Percentiles rank a stretch among this genome's conserved stretches.
phyloP scores from a whole-genome alignment of 106 monocot species.

The Dendrobium catenatum region DNA sequence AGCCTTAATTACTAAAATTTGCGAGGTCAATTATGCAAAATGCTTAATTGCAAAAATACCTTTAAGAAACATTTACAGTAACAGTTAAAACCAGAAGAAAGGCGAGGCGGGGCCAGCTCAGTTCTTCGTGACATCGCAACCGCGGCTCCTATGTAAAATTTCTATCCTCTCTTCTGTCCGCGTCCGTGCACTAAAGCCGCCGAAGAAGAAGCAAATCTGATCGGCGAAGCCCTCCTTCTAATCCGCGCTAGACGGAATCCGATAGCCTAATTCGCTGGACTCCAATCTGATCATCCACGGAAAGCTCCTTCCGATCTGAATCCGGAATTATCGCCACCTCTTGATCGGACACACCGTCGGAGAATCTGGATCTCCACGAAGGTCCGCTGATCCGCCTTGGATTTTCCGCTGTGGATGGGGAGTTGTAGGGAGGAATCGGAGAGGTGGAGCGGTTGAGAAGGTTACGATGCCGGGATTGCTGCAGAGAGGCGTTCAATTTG shows the following conservation, averaged over 20 bases:
- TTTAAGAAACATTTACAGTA: not conserved
- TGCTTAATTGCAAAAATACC: no score
- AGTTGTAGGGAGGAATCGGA: slow-evolving; percentile 3
- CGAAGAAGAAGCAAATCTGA: slow-evolving; percentile 11
- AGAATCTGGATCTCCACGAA: not conserved
- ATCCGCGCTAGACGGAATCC: not conserved
- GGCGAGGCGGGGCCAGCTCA: not conserved
- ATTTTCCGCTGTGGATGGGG: slow-evolving; percentile 15
- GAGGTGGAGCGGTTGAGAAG: slow-evolving; percentile 4
- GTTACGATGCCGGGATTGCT: slow-evolving; percentile 36
- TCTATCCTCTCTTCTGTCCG: slow-evolving; percentile 3
- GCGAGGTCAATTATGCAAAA: no score
- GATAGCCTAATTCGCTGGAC: slow-evolving; percentile 3
- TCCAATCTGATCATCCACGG: not conserved
- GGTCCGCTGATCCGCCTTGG: not conserved
- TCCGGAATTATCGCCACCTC: not conserved
- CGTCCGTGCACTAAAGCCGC: not conserved
- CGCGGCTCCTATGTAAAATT: not conserved
- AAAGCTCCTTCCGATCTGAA: not conserved
- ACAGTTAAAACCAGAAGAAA: slow-evolving; percentile 9
- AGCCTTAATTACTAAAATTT: no score
- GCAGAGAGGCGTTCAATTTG: slow-evolving; percentile 23
- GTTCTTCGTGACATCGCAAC: not conserved
- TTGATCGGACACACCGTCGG: not conserved
- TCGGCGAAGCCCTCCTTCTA: slow-evolving; percentile 4